These are phyloP conservation scores for Didymosphaeria variabile DNA, from an alignment of 2,329 filamentous ascomycete species.

Conservation along the genomic window DNA sequence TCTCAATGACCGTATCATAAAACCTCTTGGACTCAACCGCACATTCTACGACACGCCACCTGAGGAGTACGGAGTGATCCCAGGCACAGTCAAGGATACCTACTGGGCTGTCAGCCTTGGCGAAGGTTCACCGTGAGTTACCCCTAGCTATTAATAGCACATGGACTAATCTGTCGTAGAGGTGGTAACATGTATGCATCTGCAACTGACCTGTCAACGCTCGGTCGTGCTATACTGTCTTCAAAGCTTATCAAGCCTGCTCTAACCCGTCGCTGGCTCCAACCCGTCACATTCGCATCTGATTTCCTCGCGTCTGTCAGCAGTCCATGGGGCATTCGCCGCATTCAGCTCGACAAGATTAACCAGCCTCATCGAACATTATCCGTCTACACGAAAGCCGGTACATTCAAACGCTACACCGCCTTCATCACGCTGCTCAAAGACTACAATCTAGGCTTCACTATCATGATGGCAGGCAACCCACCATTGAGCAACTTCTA, in stretches of 20 bases:
- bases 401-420: slow-evolving; percentile 24
- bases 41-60: slow-evolving; percentile 45
- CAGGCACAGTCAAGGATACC: slow-evolving; percentile 34
- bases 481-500: slow-evolving; percentile 22
- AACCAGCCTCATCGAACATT: slow-evolving; percentile 24
- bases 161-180: slow-evolving; percentile 22
- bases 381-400: slow-evolving; percentile 26
- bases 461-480: slow-evolving; percentile 26
- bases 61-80: slow-evolving; percentile 47
- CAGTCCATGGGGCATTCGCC: slow-evolving; percentile 35
- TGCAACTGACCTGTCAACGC: slow-evolving; percentile 26
- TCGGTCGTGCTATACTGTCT: slow-evolving; percentile 32
- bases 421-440: slow-evolving; percentile 24
- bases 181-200: slow-evolving; percentile 39
- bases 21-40: slow-evolving; percentile 51
- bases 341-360: slow-evolving; percentile 26
- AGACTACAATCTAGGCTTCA: slow-evolving; percentile 28
- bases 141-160: not conserved
- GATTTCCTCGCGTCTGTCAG: slow-evolving; percentile 26
- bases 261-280: slow-evolving; percentile 34
- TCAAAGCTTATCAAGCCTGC: slow-evolving; percentile 28
- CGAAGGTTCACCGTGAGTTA: slow-evolving; percentile 31
- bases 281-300: slow-evolving; percentile 30
- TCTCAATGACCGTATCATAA: slow-evolving; percentile 48
- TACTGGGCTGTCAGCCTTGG: slow-evolving; percentile 34